Conservation (phyloP, 108 stramenopile species). For the Epipyxis sp. region DNA sequence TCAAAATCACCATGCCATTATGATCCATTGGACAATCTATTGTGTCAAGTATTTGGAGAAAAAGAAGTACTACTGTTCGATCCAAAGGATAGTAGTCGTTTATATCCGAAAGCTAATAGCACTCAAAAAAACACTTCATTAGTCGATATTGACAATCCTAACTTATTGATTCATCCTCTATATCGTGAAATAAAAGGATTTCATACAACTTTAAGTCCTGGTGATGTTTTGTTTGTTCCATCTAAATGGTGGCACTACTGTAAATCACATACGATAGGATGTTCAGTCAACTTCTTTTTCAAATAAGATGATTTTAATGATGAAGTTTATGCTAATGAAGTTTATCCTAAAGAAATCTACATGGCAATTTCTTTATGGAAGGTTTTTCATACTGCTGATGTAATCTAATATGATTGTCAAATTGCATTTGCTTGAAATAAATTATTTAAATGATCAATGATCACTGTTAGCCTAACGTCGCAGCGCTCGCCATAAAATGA, state of each 20-base stretch:
- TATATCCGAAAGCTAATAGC: slow-evolving; percentile 36
- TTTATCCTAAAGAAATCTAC: too few species aligned
- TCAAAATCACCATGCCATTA: slow-evolving; percentile 59
- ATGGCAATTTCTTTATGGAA: too few species aligned
- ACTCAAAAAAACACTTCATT: neutral
- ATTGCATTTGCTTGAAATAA: too few species aligned
- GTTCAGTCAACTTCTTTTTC: neutral
- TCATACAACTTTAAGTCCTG: neutral
- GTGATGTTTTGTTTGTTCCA: neutral
- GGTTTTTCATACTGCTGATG: too few species aligned
- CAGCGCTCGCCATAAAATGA: too few species aligned
- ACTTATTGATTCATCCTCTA: neutral
- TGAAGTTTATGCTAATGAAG: too few species aligned
- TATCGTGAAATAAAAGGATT: neutral
- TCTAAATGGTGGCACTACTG: neutral
- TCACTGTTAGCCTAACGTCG: too few species aligned
- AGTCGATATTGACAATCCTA: neutral
- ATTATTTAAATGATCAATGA: too few species aligned
- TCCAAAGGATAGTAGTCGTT: slow-evolving; percentile 38
- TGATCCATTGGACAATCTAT: slow-evolving; percentile 69
- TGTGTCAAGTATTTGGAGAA: slow-evolving; percentile 68
- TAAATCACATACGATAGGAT: neutral
- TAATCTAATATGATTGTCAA: too few species aligned
- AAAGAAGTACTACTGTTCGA: slow-evolving; percentile 71
- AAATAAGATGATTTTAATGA: too few species aligned